Conservation (phyloP, 2,329 filamentous ascomycete genomes). For the Purpureocillium takamizusanense region DNA sequence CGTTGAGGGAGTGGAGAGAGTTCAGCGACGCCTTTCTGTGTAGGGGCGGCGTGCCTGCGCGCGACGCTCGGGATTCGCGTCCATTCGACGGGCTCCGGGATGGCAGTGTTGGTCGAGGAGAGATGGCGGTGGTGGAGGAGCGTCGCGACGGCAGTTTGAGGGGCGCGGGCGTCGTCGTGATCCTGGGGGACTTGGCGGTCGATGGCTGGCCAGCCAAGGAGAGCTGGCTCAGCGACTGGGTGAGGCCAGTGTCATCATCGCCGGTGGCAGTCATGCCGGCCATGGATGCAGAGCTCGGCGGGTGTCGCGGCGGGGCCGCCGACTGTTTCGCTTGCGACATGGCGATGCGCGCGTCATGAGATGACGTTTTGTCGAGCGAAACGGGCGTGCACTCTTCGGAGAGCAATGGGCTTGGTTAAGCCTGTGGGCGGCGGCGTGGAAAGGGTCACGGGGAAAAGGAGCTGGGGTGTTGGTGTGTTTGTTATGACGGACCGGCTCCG, state of each 20-base stretch:
- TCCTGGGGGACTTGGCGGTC: slow-evolving; percentile 15
- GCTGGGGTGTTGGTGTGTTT: no score
- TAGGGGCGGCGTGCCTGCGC: slow-evolving; percentile 40
- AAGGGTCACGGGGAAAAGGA: no score
- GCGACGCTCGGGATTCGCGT: slow-evolving; percentile 35
- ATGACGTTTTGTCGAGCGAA: no score
- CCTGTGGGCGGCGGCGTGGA: no score
- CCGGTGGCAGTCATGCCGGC: slow-evolving; percentile 14
- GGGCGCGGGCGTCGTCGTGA: slow-evolving; percentile 19
- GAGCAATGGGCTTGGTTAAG: no score
- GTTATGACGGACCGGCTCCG: no score
- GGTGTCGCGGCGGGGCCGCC: slow-evolving; percentile 23
- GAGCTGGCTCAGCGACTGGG: slow-evolving; percentile 34
- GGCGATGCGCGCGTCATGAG: neutral
- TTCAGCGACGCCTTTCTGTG: slow-evolving; percentile 48
- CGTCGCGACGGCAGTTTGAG: slow-evolving; percentile 27
- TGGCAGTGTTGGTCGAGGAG: slow-evolving; percentile 24
- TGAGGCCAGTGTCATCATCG: slow-evolving; percentile 22
- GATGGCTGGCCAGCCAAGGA: slow-evolving; percentile 26
- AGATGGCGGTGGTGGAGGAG: slow-evolving; percentile 25
- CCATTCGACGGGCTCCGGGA: slow-evolving; percentile 34
- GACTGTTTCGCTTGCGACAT: slow-evolving; percentile 5
- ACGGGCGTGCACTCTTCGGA: no score
- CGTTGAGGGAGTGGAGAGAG: slow-evolving; percentile 43
- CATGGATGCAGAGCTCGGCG: no score